Evolutionary conservation across 2,329 filamentous ascomycete species (phyloP).

Genomic region (Ceratocystis destructans): DNA sequence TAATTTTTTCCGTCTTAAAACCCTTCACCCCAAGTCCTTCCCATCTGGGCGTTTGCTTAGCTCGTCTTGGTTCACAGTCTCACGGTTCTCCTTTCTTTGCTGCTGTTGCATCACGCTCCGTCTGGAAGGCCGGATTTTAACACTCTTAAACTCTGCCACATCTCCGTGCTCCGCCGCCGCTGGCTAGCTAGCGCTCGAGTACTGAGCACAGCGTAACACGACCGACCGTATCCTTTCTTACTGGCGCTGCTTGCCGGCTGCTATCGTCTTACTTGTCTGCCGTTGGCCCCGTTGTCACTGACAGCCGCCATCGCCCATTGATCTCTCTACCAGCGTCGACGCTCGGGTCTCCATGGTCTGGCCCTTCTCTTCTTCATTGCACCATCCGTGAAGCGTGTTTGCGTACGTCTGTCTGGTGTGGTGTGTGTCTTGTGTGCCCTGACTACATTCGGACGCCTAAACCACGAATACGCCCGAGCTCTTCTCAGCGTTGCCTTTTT

Average conservation of each 20-base stretch:
- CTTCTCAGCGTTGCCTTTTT: not conserved
- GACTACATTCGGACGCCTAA: not conserved
- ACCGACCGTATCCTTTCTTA: too few relatives aligned
- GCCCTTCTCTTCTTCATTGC: not conserved
- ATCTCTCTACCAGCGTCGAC: not conserved
- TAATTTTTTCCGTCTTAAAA: not conserved
- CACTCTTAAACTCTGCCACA: too few relatives aligned
- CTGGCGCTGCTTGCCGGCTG: too few relatives aligned
- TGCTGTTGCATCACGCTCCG: not conserved
- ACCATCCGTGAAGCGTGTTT: not conserved
- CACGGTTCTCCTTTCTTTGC: not conserved
- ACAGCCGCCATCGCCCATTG: too few relatives aligned
- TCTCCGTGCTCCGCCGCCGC: too few relatives aligned
- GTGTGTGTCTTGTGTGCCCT: not conserved
- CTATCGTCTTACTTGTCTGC: too few relatives aligned
- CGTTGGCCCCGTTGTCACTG: too few relatives aligned
- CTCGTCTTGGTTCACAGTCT: too few relatives aligned
- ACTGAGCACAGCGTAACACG: too few relatives aligned
- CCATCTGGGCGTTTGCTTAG: too few relatives aligned
- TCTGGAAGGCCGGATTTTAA: too few relatives aligned
- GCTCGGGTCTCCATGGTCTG: not conserved
- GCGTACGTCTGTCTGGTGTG: not conserved
- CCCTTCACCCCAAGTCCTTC: not conserved
- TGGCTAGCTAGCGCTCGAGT: too few relatives aligned
- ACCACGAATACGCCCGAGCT: conserved; percentile 4